These are phyloP conservation scores for Macaranga tanarius DNA, from an alignment of 441 rosid genomes.

Conservation along the genomic window DNA sequence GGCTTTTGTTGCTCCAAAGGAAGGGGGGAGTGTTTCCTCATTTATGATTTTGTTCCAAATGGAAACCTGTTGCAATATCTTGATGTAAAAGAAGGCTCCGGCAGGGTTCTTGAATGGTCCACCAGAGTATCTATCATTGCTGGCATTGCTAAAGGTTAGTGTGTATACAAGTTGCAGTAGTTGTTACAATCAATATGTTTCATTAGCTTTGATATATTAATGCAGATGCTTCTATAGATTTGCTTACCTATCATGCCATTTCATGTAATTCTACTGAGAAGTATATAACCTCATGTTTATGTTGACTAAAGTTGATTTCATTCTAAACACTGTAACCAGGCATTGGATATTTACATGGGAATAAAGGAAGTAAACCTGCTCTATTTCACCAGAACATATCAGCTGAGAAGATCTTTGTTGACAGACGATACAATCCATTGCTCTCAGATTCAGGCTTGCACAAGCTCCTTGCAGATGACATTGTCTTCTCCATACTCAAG, in stretches of 20 bases:
- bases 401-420: conserved; percentile 71
- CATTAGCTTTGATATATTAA: background rate
- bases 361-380: conserved; percentile 53
- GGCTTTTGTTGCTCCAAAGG: conserved; percentile 96
- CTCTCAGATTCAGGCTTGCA: conserved; percentile 81
- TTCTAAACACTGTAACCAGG: conserved; percentile 43
- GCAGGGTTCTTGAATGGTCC: conserved; percentile 75
- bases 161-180: background rate
- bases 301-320: conserved; percentile 6
- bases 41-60: conserved; percentile 73
- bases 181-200: background rate
- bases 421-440: conserved; percentile 56
- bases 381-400: conserved; percentile 84
- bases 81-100: conserved; percentile 55
- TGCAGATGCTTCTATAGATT: background rate
- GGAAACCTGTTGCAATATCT: conserved; percentile 78
- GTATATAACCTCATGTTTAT: background rate
- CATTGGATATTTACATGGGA: conserved; percentile 64
- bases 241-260: background rate
- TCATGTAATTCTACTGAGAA: background rate
- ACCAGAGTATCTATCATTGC: conserved; percentile 65
- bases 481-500: conserved; percentile 81
- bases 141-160: conserved; percentile 87
- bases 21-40: conserved; percentile 84
- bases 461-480: conserved; percentile 89